A percentile compares a stretch with the other conserved stretches of the same genome.
These are phyloP conservation scores for Pulicaria dysenterica DNA, from an alignment of 129 eudicot species.

Conservation along the genomic window DNA sequence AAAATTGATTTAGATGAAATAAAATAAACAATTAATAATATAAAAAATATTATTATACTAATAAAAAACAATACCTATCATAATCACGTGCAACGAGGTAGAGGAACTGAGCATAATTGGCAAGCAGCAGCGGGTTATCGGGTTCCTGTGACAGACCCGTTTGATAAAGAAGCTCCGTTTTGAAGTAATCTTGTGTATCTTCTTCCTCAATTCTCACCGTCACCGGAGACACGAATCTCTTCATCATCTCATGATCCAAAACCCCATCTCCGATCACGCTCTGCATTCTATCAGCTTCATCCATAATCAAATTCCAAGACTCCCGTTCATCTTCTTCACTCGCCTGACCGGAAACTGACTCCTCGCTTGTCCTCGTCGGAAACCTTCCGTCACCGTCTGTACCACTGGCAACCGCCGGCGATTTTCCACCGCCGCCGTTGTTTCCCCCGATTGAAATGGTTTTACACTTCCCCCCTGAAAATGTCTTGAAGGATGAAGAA, in stretches of 20 bases:
- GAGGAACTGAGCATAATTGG: conserved; percentile 89
- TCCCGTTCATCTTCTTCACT: conserved; percentile 45
- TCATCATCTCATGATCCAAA: conserved; percentile 60
- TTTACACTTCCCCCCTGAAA: conserved; percentile 41
- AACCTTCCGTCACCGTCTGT: conserved; percentile 71
- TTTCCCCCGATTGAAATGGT: conserved; percentile 60
- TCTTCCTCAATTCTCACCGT: conserved; percentile 57
- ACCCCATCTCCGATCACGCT: conserved; percentile 45
- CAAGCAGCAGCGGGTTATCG: conserved; percentile 60
- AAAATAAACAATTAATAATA: too few relatives aligned
- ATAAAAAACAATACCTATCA: conserved; percentile 57
- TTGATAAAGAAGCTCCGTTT: conserved; percentile 65
- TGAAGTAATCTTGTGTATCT: conserved; percentile 52
- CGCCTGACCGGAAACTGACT: conserved; percentile 52
- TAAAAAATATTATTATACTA: background rate
- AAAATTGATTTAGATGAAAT: too few relatives aligned
- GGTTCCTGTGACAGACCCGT: conserved; percentile 73
- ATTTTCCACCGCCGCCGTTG: conserved; percentile 80
- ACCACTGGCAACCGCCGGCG: conserved; percentile 56
- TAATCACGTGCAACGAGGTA: conserved; percentile 69
- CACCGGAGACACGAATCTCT: conserved; percentile 71
- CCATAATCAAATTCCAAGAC: conserved; percentile 58
- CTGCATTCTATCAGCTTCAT: conserved; percentile 68
- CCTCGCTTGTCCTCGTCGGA: conserved; percentile 44
- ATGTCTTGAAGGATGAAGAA: conserved; percentile 45